Percentiles rank a stretch among this genome's conserved stretches.
Evolutionary conservation across 1,284 basidiomycete genomes (phyloP).

Genomic region (Boletus subluridellus): DNA sequence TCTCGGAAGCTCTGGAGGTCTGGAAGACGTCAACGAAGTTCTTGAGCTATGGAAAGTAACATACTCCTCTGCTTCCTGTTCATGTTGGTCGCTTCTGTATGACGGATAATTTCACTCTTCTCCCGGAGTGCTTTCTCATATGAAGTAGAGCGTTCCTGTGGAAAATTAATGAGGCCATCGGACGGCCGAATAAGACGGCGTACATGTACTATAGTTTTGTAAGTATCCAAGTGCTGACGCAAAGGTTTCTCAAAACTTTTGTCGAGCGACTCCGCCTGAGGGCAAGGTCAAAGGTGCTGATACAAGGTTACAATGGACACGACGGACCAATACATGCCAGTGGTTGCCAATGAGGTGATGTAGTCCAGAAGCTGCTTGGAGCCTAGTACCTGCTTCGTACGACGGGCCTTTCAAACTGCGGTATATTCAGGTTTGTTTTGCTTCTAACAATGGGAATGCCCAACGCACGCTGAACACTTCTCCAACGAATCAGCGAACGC

Average conservation of each 20-base stretch:
- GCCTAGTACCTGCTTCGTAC: conserved; percentile 71
- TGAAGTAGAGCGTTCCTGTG: conserved; percentile 70
- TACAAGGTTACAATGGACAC: not conserved
- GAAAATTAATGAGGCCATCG: conserved; percentile 9
- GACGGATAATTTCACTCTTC: conserved; percentile 80
- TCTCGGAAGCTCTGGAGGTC: conserved; percentile 85
- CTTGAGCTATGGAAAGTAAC: conserved; percentile 28
- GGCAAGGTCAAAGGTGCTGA: conserved; percentile 3
- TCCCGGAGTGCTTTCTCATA: conserved; percentile 80
- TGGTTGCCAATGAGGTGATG: conserved; percentile 93
- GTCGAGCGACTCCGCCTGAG: conserved; percentile 79
- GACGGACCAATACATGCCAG: conserved; percentile 79
- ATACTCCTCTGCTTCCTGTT: conserved; percentile 79
- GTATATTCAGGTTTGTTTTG: conserved; percentile 1
- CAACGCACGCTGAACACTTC: conserved; percentile 70
- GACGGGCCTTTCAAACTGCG: conserved; percentile 72
- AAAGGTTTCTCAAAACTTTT: conserved; percentile 89
- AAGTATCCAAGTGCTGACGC: conserved; percentile 78
- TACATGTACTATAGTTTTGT: conserved; percentile 71
- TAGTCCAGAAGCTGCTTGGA: conserved; percentile 83
- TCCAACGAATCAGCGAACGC: conserved; percentile 85
- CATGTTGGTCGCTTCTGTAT: conserved; percentile 88
- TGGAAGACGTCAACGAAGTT: conserved; percentile 32
- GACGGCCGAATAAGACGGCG: conserved; percentile 27
- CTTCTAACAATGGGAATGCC: not conserved